Percentiles rank a stretch among this genome's conserved stretches.
Conservation (phyloP, 2,329 filamentous ascomycete genomes). For the Pseudocercospora vitis region DNA sequence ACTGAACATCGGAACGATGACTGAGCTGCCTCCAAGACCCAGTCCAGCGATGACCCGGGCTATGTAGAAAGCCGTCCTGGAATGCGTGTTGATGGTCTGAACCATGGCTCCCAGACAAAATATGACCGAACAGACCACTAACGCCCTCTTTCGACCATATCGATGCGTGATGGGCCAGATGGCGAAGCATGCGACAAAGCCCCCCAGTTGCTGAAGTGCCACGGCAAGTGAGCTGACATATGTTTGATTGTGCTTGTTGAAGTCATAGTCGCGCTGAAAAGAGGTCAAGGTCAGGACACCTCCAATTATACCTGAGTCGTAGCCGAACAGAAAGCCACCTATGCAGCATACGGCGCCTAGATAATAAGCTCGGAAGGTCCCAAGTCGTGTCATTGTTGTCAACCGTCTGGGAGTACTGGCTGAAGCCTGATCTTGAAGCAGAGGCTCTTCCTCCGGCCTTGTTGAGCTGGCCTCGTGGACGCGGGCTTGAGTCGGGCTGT, state of each 20-base stretch:
- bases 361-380: constrained; percentile 53
- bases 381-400: constrained; percentile 24
- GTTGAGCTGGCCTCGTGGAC: neutral
- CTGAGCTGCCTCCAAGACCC: constrained; percentile 51
- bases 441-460: neutral
- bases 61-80: constrained; percentile 46
- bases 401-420: neutral
- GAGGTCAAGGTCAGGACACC: constrained; percentile 30
- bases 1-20: constrained; percentile 45
- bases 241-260: constrained; percentile 25
- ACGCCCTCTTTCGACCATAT: constrained; percentile 47
- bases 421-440: neutral
- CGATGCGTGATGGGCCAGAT: constrained; percentile 50
- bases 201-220: constrained; percentile 53
- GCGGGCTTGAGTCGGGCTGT: neutral
- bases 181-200: constrained; percentile 53
- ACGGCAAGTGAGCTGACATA: constrained; percentile 43
- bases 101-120: constrained; percentile 46
- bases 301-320: constrained; percentile 45
- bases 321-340: constrained; percentile 50
- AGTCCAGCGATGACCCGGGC: constrained; percentile 50
- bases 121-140: constrained; percentile 46
- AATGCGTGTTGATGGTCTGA: constrained; percentile 49
- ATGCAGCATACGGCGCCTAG: constrained; percentile 54
- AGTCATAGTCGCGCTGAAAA: constrained; percentile 28